These are phyloP conservation scores for Nannochloris sp. DNA, from an alignment of 139 green algal species.

Conservation along the genomic window DNA sequence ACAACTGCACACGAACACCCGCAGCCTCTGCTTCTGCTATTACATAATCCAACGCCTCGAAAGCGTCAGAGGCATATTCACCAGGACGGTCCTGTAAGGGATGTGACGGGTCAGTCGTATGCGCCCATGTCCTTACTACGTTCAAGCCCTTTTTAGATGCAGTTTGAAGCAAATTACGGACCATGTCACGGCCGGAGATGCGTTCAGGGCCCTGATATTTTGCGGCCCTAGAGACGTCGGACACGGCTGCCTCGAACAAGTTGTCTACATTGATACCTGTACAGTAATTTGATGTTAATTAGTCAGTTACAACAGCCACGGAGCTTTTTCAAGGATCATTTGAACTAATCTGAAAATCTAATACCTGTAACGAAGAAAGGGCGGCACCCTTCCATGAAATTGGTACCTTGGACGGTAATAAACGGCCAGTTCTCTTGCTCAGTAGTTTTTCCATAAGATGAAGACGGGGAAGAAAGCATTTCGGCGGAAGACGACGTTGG, in stretches of 20 bases:
- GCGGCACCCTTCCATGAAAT: conserved; percentile 49
- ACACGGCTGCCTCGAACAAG: conserved; percentile 16
- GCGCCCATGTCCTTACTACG: conserved; percentile 33
- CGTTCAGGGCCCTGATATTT: neutral
- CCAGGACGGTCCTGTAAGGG: conserved; percentile 13
- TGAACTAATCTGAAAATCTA: too few relatives aligned
- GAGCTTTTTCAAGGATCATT: too few relatives aligned
- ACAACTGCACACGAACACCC: conserved; percentile 45
- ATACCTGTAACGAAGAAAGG: conserved; percentile 46
- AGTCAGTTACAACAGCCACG: too few relatives aligned
- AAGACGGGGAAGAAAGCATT: neutral
- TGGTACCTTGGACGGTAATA: neutral
- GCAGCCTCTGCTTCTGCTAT: conserved; percentile 28
- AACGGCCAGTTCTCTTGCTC: too few relatives aligned
- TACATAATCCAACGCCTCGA: conserved; percentile 28
- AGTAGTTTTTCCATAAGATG: too few relatives aligned
- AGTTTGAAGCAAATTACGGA: conserved; percentile 25
- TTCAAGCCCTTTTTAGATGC: conserved; percentile 22
- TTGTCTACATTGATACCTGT: conserved; percentile 60
- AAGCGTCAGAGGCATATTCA: conserved; percentile 27
- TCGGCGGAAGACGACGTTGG: too few relatives aligned
- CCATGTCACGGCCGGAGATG: conserved; percentile 9
- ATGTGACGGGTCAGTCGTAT: conserved; percentile 17
- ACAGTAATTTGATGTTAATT: too few relatives aligned
- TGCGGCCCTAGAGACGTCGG: neutral